These are phyloP conservation scores for Solanum corneliomulleri DNA, from an alignment of 257 asterid species.

Conservation along the genomic window DNA sequence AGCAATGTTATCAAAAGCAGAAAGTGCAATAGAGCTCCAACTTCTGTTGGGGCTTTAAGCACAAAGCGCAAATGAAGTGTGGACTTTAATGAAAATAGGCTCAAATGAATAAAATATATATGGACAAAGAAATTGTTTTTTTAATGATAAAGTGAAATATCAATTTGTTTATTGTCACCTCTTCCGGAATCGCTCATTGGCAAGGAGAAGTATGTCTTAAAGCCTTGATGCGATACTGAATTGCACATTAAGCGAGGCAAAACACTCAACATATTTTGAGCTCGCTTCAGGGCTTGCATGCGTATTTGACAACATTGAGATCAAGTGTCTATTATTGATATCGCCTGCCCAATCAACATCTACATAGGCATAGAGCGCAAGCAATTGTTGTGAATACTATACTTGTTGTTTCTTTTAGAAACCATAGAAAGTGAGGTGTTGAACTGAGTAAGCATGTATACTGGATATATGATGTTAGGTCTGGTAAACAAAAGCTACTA, in stretches of 20 bases:
- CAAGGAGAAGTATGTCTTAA: neutral
- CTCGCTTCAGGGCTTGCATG: neutral
- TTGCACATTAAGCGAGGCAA: neutral
- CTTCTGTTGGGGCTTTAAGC: neutral
- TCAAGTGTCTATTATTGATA: neutral
- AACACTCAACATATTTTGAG: neutral
- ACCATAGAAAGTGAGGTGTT: neutral
- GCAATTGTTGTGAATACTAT: neutral
- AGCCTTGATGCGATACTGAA: neutral
- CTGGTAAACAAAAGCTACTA: neutral
- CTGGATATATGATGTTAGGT: neutral
- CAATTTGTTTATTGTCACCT: neutral
- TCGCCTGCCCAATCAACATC: neutral
- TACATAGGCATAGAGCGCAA: neutral
- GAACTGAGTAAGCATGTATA: neutral
- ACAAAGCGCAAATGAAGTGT: neutral
- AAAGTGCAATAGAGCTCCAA: neutral
- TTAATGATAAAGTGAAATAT: neutral
- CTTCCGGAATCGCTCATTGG: neutral
- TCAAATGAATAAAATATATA: neutral
- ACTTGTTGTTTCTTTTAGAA: neutral
- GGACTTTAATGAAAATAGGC: neutral
- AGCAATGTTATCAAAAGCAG: neutral
- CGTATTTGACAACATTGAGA: neutral
- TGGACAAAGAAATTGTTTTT: neutral